These are phyloP conservation scores for Cucumis hystrix DNA, from an alignment of 306 rosid species.

Conservation along the genomic window DNA sequence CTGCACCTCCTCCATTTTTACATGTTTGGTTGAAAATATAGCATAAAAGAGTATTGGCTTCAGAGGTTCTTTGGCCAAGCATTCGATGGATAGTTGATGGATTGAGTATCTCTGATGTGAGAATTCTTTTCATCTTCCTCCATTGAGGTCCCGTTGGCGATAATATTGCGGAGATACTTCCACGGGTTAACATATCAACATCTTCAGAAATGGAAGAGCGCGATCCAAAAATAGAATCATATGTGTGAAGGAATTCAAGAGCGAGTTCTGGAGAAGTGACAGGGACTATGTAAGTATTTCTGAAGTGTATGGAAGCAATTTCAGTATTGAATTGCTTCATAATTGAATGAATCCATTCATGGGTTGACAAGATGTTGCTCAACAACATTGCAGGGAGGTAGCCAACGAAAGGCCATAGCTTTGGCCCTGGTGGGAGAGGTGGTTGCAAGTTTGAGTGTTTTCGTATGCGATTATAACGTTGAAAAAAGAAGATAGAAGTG, in stretches of 20 bases:
- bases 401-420: background rate
- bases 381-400: background rate
- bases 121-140: conserved; percentile 8
- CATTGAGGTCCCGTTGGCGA: conserved; percentile 2
- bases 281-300: background rate
- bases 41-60: background rate
- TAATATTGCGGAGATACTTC: background rate
- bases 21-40: background rate
- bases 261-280: background rate
- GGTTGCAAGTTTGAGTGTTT: background rate
- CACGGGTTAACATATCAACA: background rate
- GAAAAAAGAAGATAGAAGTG: background rate
- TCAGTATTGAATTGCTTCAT: background rate
- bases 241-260: conserved; percentile 22
- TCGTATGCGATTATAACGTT: background rate
- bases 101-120: background rate
- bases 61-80: conserved; percentile 10
- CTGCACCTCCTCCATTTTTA: background rate
- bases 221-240: conserved; percentile 28
- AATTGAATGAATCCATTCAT: background rate
- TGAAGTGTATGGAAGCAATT: conserved; percentile 11
- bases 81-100: background rate
- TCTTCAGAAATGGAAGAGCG: background rate
- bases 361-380: background rate
- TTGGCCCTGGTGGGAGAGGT: background rate